These are phyloP conservation scores for Brettanomyces sp. DNA, from an alignment of 805 yeast genomes.

Conservation along the genomic window DNA sequence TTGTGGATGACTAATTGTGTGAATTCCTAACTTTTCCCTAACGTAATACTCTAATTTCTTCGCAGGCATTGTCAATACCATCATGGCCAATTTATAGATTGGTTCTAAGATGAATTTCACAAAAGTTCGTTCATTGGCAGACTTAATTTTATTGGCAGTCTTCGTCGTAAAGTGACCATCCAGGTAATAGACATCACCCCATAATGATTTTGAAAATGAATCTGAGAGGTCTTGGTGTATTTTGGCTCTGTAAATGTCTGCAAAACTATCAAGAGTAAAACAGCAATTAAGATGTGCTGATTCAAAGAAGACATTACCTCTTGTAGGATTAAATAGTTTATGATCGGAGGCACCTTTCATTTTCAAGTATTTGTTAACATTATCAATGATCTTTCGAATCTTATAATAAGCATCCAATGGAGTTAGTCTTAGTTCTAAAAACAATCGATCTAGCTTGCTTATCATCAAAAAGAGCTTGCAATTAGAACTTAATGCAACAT, in stretches of 20 bases:
- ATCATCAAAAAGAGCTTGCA: conserved; percentile 51
- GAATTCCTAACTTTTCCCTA: conserved; percentile 38
- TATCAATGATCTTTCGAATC: conserved; percentile 48
- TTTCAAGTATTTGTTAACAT: conserved; percentile 47
- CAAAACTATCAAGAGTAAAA: conserved; percentile 62
- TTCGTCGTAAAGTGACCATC: conserved; percentile 35
- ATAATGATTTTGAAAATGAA: conserved; percentile 47
- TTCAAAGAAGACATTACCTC: conserved; percentile 65
- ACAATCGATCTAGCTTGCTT: conserved; percentile 79
- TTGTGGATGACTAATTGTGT: conserved; percentile 27
- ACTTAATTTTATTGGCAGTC: conserved; percentile 17
- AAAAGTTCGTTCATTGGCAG: conserved; percentile 35
- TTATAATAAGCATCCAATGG: conserved; percentile 68
- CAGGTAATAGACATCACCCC: conserved; percentile 69
- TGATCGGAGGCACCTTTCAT: conserved; percentile 14
- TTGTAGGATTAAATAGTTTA: conserved; percentile 44
- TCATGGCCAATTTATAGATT: conserved; percentile 62
- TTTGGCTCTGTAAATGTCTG: conserved; percentile 34
- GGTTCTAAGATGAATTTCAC: conserved; percentile 66
- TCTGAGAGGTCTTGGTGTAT: conserved; percentile 18
- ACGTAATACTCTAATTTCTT: conserved; percentile 34
- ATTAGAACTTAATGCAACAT: conserved; percentile 40
- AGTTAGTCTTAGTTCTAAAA: conserved; percentile 69
- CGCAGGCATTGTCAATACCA: conserved; percentile 45
- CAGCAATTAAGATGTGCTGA: conserved; percentile 53